Percentiles rank a stretch among this genome's conserved stretches.
phyloP scores from a whole-genome alignment of 1,284 basidiomycete genomes.

The Phellopilus nigrolimitatus region DNA sequence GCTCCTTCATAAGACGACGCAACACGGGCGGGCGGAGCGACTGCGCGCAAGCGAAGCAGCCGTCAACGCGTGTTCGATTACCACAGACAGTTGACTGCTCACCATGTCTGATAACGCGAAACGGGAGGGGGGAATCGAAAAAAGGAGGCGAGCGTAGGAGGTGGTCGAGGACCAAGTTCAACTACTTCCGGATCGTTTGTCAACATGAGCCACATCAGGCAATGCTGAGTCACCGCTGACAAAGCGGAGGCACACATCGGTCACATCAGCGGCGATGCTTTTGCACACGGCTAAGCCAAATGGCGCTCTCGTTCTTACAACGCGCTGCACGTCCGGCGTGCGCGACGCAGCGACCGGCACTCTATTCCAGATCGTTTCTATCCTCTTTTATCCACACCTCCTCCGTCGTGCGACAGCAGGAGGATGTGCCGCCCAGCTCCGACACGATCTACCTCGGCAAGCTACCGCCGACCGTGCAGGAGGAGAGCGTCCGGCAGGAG shows the following conservation, averaged over 20 bases:
- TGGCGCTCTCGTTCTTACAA: neutral
- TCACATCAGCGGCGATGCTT: too few relatives aligned
- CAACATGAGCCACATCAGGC: neutral
- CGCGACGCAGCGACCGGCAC: neutral
- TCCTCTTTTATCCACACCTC: neutral
- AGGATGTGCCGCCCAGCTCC: too few relatives aligned
- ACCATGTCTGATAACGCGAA: neutral
- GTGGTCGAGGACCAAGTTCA: neutral
- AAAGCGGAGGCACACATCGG: too few relatives aligned
- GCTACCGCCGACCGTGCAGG: neutral
- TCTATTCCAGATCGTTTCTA: neutral
- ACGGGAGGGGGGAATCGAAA: neutral
- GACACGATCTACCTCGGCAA: neutral
- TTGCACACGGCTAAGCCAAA: too few relatives aligned
- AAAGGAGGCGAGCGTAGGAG: neutral
- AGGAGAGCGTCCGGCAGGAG: neutral
- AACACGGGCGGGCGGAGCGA: slow-evolving; percentile 49
- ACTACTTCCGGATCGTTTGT: too few relatives aligned
- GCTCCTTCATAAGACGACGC: slow-evolving; percentile 81
- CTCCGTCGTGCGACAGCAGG: neutral
- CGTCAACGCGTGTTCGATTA: neutral
- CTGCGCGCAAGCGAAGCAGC: slow-evolving; percentile 26
- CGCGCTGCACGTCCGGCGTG: neutral
- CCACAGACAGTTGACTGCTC: neutral
- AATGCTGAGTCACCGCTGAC: too few relatives aligned